These are phyloP conservation scores for Colletotrichum coccodes DNA, from an alignment of 2,329 filamentous ascomycete genomes.

Conservation along the genomic window DNA sequence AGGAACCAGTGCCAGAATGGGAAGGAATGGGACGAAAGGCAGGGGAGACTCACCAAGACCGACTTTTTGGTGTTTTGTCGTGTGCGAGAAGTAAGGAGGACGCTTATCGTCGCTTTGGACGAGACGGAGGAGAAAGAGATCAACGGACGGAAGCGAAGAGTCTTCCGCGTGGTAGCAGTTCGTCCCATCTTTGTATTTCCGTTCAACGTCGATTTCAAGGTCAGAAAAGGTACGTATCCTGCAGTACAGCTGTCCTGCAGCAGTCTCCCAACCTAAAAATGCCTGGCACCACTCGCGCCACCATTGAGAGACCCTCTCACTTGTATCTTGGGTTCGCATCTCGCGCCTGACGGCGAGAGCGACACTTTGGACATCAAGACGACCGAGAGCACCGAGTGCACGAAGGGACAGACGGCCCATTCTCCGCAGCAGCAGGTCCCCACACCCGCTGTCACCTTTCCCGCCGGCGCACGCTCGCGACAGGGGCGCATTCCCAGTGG, in stretches of 20 bases:
- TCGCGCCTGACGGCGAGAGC: constrained; percentile 1
- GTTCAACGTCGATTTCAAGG: background rate
- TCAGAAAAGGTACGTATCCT: constrained; percentile 14
- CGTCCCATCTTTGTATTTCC: constrained; percentile 16
- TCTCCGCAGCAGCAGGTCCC: background rate
- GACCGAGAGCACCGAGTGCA: background rate
- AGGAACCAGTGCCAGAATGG: constrained; percentile 22
- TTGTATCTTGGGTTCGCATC: background rate
- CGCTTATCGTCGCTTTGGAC: background rate
- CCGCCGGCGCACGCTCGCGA: background rate
- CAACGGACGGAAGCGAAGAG: background rate
- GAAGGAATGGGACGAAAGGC: background rate
- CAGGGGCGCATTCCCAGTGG: constrained; percentile 24
- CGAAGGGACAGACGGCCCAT: no score
- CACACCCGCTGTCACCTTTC: constrained; percentile 4
- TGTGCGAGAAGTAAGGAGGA: background rate
- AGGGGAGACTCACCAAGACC: constrained; percentile 2
- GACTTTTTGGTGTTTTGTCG: background rate
- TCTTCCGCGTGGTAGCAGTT: constrained; percentile 4
- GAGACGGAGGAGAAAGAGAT: background rate
- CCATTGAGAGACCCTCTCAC: background rate
- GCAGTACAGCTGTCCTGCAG: constrained; percentile 30
- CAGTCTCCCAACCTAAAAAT: constrained; percentile 1
- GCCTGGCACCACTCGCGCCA: background rate
- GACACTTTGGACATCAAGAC: background rate